Conservation (phyloP, 83 land plant species). For the Isoetes engelmannii region DNA sequence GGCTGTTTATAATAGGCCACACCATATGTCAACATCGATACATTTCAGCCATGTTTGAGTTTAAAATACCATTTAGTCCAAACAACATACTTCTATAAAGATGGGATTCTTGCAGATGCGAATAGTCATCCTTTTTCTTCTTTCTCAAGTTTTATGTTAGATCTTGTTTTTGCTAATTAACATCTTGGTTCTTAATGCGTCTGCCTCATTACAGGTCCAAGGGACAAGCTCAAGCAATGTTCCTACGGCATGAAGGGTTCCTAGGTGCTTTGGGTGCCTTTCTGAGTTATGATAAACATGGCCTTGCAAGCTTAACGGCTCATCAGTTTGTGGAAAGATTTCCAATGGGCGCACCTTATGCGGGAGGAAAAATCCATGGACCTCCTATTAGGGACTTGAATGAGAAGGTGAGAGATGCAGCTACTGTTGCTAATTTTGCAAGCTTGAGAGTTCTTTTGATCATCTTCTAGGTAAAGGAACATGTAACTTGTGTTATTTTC, state of each 20-base stretch:
- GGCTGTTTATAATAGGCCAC: no score
- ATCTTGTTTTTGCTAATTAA: no score
- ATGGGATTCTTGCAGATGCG: no score
- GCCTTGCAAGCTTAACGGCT: conserved; percentile 70
- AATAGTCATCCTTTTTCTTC: no score
- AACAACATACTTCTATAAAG: no score
- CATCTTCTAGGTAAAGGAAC: no score
- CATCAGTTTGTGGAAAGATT: conserved; percentile 96
- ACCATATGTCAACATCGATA: no score
- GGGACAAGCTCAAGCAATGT: conserved; percentile 95
- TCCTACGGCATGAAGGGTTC: conserved; percentile 95
- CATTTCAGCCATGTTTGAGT: no score
- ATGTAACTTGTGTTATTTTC: no score
- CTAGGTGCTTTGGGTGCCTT: conserved; percentile 97
- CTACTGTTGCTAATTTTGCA: not conserved
- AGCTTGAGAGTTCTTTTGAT: not conserved
- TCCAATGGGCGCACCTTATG: conserved; percentile 98
- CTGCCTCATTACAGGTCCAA: conserved; percentile 55
- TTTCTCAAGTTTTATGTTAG: no score
- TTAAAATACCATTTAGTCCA: no score
- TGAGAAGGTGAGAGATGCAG: conserved; percentile 55
- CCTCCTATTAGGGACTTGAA: conserved; percentile 87
- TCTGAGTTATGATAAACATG: conserved; percentile 96
- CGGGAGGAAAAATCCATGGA: conserved; percentile 78
- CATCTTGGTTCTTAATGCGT: not conserved